phyloP scores from a whole-genome alignment of 768 basidiomycete genomes.

The Trametes meyenii region DNA sequence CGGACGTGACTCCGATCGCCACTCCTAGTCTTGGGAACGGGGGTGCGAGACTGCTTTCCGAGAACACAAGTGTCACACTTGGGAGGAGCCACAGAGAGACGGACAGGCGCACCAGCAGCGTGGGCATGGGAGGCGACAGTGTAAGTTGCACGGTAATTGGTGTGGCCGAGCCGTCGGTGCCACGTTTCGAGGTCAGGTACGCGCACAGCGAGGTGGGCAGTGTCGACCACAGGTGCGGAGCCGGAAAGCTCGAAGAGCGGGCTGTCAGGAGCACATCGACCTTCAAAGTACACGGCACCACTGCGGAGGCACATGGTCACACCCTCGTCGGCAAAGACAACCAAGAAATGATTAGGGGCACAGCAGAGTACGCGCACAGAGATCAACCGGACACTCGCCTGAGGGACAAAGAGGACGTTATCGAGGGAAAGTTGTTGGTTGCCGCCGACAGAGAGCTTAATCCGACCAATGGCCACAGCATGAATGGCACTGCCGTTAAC shows the following conservation, averaged over 20 bases:
- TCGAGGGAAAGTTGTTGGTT: constrained; percentile 11
- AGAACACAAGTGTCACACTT: constrained; percentile 34
- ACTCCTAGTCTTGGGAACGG: constrained; percentile 35
- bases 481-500: constrained; percentile 32
- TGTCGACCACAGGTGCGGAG: not conserved
- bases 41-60: constrained; percentile 41
- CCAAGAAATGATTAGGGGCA: not conserved
- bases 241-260: constrained; percentile 9
- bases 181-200: constrained; percentile 23
- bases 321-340: not conserved
- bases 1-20: constrained; percentile 18
- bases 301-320: constrained; percentile 1
- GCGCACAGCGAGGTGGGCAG: constrained; percentile 5
- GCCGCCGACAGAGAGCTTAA: constrained; percentile 23
- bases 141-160: constrained; percentile 26
- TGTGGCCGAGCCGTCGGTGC: constrained; percentile 33
- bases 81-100: constrained; percentile 25
- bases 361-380: constrained; percentile 17
- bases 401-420: constrained; percentile 27
- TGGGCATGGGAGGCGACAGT: constrained; percentile 13
- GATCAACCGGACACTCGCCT: constrained; percentile 15
- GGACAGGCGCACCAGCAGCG: constrained; percentile 30
- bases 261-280: not conserved
- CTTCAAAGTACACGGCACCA: constrained; percentile 6
- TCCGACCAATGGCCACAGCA: constrained; percentile 32